Evolutionary conservation across 1,284 basidiomycete species (phyloP).

Genomic region (Sphagnurus paluster): DNA sequence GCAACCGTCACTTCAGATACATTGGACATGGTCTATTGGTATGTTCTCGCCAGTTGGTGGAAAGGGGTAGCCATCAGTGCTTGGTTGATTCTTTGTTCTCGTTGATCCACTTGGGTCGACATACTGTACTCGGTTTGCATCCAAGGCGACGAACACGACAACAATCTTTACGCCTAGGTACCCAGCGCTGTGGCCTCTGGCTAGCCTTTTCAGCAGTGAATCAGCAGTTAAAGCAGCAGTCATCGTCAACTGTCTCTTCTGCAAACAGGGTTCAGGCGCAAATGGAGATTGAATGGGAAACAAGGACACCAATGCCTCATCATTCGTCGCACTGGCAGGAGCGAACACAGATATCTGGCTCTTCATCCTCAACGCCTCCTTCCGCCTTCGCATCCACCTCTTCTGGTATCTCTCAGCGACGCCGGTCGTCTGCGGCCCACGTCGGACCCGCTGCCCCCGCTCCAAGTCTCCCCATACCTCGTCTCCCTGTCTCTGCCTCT

Average conservation of each 20-base stretch:
- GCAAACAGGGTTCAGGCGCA: conserved; percentile 1
- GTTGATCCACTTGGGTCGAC: conserved; percentile 11
- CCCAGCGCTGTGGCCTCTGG: no score
- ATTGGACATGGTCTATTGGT: no score
- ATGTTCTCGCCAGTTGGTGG: conserved; percentile 5
- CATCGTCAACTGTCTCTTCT: neutral
- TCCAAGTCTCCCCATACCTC: conserved; percentile 72
- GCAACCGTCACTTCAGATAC: no score
- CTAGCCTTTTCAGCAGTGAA: no score
- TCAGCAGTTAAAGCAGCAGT: conserved; percentile 1
- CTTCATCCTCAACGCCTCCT: conserved; percentile 37
- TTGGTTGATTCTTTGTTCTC: conserved; percentile 21
- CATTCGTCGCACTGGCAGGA: conserved; percentile 49
- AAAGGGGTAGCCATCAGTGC: conserved; percentile 22
- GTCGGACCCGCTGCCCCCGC: conserved; percentile 68
- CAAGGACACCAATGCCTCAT: conserved; percentile 36
- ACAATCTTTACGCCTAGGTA: no score
- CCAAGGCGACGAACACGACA: conserved; percentile 15
- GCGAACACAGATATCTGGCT: conserved; percentile 29
- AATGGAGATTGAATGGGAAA: conserved; percentile 59
- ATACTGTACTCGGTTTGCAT: conserved; percentile 13
- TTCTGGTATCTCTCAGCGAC: conserved; percentile 44
- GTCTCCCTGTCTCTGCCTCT: conserved; percentile 37
- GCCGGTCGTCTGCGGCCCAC: conserved; percentile 67
- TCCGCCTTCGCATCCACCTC: conserved; percentile 31